These are phyloP conservation scores for Neurospora africana DNA, from an alignment of 495 filamentous ascomycete genomes.

Conservation along the genomic window DNA sequence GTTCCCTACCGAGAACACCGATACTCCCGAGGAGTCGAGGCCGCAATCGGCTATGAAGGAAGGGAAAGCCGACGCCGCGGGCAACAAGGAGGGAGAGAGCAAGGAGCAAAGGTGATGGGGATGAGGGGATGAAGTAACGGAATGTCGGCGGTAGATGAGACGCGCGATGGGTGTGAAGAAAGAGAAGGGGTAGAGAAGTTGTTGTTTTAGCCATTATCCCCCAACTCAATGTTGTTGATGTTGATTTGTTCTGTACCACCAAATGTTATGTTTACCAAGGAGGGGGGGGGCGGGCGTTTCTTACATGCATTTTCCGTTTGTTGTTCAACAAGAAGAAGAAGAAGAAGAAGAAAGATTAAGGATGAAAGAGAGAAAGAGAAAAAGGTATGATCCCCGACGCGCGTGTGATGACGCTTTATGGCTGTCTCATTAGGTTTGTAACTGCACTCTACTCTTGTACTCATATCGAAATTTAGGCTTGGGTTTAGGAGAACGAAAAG, in stretches of 20 bases:
- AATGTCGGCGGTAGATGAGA: neutral
- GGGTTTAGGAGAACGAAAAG: neutral
- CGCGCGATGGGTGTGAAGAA: neutral
- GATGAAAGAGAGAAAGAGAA: neutral
- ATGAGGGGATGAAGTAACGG: neutral
- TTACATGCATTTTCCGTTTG: neutral
- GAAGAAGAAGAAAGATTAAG: neutral
- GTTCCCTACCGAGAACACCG: slow-evolving; percentile 37
- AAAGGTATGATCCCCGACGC: neutral
- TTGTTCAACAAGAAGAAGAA: neutral
- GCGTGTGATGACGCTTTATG: neutral
- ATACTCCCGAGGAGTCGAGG: slow-evolving; percentile 13
- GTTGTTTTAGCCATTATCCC: neutral
- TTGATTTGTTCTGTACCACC: neutral
- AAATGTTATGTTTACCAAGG: neutral
- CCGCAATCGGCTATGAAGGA: slow-evolving; percentile 16
- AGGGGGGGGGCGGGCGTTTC: neutral
- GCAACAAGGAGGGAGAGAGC: slow-evolving; percentile 5
- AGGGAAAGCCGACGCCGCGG: neutral
- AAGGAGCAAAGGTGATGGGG: neutral
- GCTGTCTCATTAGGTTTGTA: neutral
- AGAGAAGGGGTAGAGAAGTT: neutral
- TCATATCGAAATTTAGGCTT: neutral
- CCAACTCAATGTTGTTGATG: neutral
- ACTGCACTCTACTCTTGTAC: neutral